Conservation (phyloP, 805 yeast genomes). For the Yamadazyma scolyti region DNA sequence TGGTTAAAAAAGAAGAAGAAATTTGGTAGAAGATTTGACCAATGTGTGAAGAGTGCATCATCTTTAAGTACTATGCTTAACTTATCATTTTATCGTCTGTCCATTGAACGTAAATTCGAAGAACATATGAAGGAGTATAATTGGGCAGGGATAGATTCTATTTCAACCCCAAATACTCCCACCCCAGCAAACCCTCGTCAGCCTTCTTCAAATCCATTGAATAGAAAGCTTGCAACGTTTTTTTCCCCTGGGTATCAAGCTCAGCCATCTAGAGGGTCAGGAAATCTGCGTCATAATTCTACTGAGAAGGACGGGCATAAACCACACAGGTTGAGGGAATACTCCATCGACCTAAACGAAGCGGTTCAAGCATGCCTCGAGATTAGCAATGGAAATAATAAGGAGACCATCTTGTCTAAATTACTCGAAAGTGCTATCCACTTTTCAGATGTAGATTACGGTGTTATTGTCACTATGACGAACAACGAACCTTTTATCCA, state of each 20-base stretch:
- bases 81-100: constrained; percentile 16
- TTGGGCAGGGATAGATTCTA: constrained; percentile 26
- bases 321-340: too few species aligned
- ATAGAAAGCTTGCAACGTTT: constrained; percentile 5
- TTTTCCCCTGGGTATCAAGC: too few species aligned
- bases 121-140: constrained; percentile 20
- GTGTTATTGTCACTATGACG: constrained; percentile 23
- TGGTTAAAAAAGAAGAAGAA: constrained; percentile 27
- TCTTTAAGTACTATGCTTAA: constrained; percentile 29
- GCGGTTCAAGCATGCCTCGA: constrained; percentile 46
- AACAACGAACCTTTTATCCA: constrained; percentile 21
- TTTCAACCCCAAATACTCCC: not conserved
- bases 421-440: constrained; percentile 36
- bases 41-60: constrained; percentile 35
- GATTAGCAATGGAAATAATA: constrained; percentile 44
- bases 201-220: constrained; percentile 8
- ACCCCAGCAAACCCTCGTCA: not conserved
- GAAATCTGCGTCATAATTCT: not conserved
- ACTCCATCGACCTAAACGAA: constrained; percentile 37
- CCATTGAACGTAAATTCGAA: constrained; percentile 24
- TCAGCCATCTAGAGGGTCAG: not conserved
- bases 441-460: constrained; percentile 32
- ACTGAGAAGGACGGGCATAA: too few species aligned
- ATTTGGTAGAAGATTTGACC: constrained; percentile 28
- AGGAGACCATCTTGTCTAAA: constrained; percentile 31